Conservation (phyloP, 1,139 yeast genomes). For the Meyerozyma guilliermondii region DNA sequence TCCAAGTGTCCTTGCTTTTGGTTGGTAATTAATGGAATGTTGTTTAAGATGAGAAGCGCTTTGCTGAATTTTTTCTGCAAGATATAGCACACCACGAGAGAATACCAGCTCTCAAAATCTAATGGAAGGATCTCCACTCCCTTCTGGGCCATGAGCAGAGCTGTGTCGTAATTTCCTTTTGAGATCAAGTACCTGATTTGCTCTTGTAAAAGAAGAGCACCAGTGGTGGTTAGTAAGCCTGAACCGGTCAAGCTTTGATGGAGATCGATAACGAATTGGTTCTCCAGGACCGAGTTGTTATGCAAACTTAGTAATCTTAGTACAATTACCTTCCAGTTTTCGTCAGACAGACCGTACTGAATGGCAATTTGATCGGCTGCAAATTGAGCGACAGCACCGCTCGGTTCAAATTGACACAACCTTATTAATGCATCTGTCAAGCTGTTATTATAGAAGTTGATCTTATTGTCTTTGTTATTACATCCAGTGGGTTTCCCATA, state of each 20-base stretch:
- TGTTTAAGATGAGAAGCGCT: constrained; percentile 32
- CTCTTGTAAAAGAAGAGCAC: constrained; percentile 32
- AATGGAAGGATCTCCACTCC: constrained; percentile 33
- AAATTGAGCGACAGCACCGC: constrained; percentile 13
- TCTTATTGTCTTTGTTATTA: constrained; percentile 17
- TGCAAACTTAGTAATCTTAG: constrained; percentile 21
- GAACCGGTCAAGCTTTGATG: constrained; percentile 1
- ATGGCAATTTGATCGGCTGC: constrained; percentile 20
- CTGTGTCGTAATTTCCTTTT: constrained; percentile 20
- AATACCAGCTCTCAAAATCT: constrained; percentile 41
- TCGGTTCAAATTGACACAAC: constrained; percentile 15
- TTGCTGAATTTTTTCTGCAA: constrained; percentile 22
- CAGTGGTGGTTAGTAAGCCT: constrained; percentile 21
- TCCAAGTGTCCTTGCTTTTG: constrained; percentile 13
- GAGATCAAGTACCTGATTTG: constrained; percentile 36
- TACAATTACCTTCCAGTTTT: constrained; percentile 13
- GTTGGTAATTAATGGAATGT: constrained; percentile 26
- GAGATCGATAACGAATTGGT: background rate
- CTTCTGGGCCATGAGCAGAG: constrained; percentile 26
- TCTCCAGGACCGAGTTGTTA: background rate
- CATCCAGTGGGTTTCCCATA: constrained; percentile 29
- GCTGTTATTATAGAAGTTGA: constrained; percentile 30
- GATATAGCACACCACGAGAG: constrained; percentile 30
- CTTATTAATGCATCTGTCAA: constrained; percentile 28
- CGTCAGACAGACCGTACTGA: constrained; percentile 6